phyloP scores from a whole-genome alignment of 2,329 filamentous ascomycete genomes.

The Didymella arachidicola region DNA sequence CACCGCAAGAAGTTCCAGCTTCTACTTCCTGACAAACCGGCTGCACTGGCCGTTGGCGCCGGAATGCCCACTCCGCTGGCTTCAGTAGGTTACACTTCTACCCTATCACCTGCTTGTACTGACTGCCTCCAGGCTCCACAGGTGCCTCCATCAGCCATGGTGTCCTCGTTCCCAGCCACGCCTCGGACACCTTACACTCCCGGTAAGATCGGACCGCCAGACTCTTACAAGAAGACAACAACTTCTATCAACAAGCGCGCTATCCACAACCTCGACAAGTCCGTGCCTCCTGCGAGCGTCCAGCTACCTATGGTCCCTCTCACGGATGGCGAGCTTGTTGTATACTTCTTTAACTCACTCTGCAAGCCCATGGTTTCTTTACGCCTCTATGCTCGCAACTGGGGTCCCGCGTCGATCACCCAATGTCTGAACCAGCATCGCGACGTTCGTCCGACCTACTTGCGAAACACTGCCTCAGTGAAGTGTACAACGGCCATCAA shows the following conservation, averaged over 20 bases:
- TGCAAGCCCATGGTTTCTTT: constrained; percentile 34
- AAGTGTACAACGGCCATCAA: constrained; percentile 40
- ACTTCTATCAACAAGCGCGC: constrained; percentile 17
- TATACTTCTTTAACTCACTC: constrained; percentile 45
- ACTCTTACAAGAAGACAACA: constrained; percentile 7
- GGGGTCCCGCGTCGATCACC: constrained; percentile 35
- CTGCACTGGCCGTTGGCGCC: background rate
- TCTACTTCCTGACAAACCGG: constrained; percentile 14
- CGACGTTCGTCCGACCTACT: constrained; percentile 32
- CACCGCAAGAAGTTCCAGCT: constrained; percentile 24
- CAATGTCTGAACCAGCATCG: constrained; percentile 37
- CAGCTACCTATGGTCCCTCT: constrained; percentile 36
- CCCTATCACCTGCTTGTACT: background rate
- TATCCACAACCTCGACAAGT: background rate
- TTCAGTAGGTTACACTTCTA: constrained; percentile 14
- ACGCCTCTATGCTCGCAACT: constrained; percentile 36
- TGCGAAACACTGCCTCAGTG: constrained; percentile 42
- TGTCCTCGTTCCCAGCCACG: background rate
- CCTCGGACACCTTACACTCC: constrained; percentile 22
- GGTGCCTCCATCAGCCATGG: background rate
- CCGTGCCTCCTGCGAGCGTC: constrained; percentile 23
- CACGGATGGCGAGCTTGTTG: constrained; percentile 40
- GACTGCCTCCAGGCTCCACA: constrained; percentile 3
- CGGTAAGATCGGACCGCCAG: constrained; percentile 23
- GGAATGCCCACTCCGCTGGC: constrained; percentile 21